These are phyloP conservation scores for Geum urbanum DNA, from an alignment of 306 rosid genomes.

Conservation along the genomic window DNA sequence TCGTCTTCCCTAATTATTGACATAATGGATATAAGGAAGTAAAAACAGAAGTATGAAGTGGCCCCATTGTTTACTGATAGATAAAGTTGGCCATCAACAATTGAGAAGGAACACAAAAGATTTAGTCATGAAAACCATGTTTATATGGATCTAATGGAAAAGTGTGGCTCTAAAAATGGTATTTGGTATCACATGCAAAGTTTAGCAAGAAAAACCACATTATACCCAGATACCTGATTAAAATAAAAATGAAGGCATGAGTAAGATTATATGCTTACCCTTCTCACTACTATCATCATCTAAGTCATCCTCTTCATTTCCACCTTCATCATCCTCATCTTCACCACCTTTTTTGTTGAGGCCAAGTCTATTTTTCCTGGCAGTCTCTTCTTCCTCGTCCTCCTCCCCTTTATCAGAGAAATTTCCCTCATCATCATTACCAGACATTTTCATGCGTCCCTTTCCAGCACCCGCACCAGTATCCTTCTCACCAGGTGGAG, in stretches of 20 bases:
- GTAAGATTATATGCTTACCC: conserved; percentile 41
- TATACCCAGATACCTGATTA: background rate
- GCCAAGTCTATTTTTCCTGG: conserved; percentile 65
- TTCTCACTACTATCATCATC: conserved; percentile 81
- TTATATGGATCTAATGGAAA: background rate
- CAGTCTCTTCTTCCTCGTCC: conserved; percentile 82
- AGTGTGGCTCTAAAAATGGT: too few relatives aligned
- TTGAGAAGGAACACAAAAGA: background rate
- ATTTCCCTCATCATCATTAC: conserved; percentile 70
- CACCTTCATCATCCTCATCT: conserved; percentile 81
- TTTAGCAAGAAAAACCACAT: background rate
- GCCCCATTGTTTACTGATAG: background rate
- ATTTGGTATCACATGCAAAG: background rate
- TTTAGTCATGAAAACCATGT: background rate
- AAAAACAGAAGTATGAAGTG: background rate
- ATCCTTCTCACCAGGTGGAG: conserved; percentile 88
- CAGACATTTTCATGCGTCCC: conserved; percentile 48
- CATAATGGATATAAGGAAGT: background rate
- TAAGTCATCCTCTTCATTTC: conserved; percentile 72
- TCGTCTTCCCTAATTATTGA: background rate
- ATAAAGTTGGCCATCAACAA: background rate
- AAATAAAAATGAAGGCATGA: background rate
- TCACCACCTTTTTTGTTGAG: conserved; percentile 59
- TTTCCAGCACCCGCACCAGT: conserved; percentile 49
- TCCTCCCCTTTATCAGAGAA: conserved; percentile 91